Conservation (phyloP, 1,139 yeast species). For the Diutina pseudorugosa region DNA sequence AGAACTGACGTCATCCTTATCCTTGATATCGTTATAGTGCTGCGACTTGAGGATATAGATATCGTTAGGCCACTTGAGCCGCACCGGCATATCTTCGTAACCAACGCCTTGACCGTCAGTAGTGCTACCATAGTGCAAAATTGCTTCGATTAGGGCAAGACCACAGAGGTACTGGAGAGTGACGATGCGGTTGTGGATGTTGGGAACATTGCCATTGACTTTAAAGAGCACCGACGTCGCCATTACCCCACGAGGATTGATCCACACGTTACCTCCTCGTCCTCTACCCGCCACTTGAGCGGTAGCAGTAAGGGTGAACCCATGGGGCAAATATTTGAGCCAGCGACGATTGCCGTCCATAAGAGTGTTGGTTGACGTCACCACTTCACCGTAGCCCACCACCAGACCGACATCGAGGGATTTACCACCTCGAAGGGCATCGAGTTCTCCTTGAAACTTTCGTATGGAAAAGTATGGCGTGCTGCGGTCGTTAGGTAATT, state of each 20-base stretch:
- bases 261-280: constrained; percentile 91
- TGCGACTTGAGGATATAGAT: constrained; percentile 66
- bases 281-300: constrained; percentile 89
- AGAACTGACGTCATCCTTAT: constrained; percentile 19
- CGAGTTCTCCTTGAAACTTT: constrained; percentile 39
- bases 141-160: constrained; percentile 72
- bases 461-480: constrained; percentile 68
- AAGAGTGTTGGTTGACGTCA: constrained; percentile 76
- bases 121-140: constrained; percentile 16
- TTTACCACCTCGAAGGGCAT: constrained; percentile 14
- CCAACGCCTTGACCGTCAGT: constrained; percentile 23
- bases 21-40: constrained; percentile 19
- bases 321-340: constrained; percentile 53
- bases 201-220: constrained; percentile 15
- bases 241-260: constrained; percentile 84
- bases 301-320: constrained; percentile 62
- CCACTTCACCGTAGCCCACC: constrained; percentile 73
- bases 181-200: constrained; percentile 31
- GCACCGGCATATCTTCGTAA: constrained; percentile 63
- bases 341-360: constrained; percentile 60
- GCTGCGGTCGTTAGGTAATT: constrained; percentile 11
- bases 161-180: constrained; percentile 81
- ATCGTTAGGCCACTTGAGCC: constrained; percentile 96
- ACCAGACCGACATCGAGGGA: constrained; percentile 39
- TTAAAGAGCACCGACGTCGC: constrained; percentile 68